phyloP scores from a whole-genome alignment of 495 filamentous ascomycete species.

The Daldinia concentrica region DNA sequence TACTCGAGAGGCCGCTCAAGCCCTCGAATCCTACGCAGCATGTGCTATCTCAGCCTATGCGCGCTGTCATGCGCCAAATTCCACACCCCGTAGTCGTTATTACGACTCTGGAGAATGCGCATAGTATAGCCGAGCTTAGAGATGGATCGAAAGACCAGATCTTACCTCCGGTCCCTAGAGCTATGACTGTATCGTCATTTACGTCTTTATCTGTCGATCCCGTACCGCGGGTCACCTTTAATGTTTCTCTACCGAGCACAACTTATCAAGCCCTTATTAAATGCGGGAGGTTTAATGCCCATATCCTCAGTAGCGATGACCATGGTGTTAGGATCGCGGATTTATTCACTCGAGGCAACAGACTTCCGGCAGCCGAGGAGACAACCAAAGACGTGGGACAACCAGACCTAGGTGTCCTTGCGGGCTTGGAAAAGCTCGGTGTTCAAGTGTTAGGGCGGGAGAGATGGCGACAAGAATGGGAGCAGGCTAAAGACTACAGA shows the following conservation, averaged over 20 bases:
- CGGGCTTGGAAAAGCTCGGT: constrained; percentile 40
- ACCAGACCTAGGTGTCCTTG: constrained; percentile 40
- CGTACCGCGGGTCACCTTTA: constrained; percentile 78
- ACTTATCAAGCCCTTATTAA: constrained; percentile 69
- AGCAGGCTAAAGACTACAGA: constrained; percentile 13
- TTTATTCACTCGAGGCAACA: constrained; percentile 53
- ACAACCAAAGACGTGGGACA: neutral
- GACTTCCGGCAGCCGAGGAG: constrained; percentile 13
- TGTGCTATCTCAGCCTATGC: constrained; percentile 56
- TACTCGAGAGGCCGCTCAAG: constrained; percentile 38
- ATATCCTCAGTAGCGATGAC: constrained; percentile 55
- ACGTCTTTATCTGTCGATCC: constrained; percentile 76
- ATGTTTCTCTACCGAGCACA: constrained; percentile 76
- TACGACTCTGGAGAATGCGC: constrained; percentile 57
- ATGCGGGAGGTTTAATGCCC: constrained; percentile 57
- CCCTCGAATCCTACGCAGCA: constrained; percentile 25
- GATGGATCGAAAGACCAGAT: constrained; percentile 36
- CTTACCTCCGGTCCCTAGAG: constrained; percentile 51
- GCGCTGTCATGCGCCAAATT: constrained; percentile 72
- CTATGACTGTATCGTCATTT: constrained; percentile 86
- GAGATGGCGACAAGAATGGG: constrained; percentile 35
- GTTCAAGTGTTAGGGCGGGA: constrained; percentile 35
- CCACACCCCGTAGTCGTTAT: constrained; percentile 79
- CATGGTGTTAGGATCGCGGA: constrained; percentile 56
- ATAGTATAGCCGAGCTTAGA: constrained; percentile 29